phyloP scores from a whole-genome alignment of 148 eudicot genomes.

The Rhododendron griersonianum region DNA sequence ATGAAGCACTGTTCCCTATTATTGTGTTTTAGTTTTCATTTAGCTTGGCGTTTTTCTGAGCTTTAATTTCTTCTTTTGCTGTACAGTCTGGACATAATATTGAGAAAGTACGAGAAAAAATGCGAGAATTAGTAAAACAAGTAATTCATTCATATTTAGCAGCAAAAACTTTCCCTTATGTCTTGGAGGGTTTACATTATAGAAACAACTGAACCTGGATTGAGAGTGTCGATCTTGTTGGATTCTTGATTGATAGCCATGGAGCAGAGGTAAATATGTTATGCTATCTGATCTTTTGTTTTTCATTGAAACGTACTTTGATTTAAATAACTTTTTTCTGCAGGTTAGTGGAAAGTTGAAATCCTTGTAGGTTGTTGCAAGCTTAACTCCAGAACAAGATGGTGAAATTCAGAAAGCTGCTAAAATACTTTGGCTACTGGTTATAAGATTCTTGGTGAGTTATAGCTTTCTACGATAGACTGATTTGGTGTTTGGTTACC shows the following conservation, averaged over 20 bases:
- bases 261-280: constrained; percentile 56
- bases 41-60: too few relatives aligned
- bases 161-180: constrained; percentile 71
- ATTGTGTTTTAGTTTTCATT: too few relatives aligned
- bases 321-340: not conserved
- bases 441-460: constrained; percentile 58
- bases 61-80: too few relatives aligned
- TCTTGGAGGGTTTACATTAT: constrained; percentile 84
- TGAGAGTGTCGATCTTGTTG: constrained; percentile 81
- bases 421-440: constrained; percentile 39
- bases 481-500: not conserved
- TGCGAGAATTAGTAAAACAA: too few relatives aligned
- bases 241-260: constrained; percentile 76
- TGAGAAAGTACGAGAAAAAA: too few relatives aligned
- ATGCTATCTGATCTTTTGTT: not conserved
- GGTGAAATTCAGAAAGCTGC: constrained; percentile 93
- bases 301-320: not conserved
- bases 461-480: not conserved
- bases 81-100: too few relatives aligned
- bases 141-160: constrained; percentile 72
- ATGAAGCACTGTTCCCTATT: too few relatives aligned
- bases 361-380: constrained; percentile 89
- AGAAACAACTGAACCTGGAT: constrained; percentile 80
- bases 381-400: constrained; percentile 88
- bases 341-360: constrained; percentile 90